These are phyloP conservation scores for Quercus gilva DNA, from an alignment of 306 rosid genomes.

Conservation along the genomic window DNA sequence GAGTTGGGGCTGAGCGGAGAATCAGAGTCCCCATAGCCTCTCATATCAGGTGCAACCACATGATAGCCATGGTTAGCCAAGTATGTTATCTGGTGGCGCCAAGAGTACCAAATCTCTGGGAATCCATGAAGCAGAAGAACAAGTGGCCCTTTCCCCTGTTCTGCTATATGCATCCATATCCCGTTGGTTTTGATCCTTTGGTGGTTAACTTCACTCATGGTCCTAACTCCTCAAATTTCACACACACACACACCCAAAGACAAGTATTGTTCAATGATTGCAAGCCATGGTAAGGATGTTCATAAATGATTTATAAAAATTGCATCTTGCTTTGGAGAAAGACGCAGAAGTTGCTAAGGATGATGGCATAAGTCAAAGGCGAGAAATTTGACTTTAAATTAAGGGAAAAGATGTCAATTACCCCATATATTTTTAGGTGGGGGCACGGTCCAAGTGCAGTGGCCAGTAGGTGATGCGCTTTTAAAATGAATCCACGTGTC, in stretches of 20 bases:
- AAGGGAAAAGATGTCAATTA: not conserved
- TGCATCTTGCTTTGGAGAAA: not conserved
- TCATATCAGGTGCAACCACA: constrained; percentile 69
- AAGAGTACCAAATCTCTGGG: constrained; percentile 59
- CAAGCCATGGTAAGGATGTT: too few species aligned
- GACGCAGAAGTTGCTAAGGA: not conserved
- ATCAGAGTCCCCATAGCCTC: constrained; percentile 72
- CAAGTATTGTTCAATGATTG: not conserved
- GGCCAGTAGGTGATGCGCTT: too few species aligned
- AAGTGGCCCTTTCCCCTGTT: constrained; percentile 69
- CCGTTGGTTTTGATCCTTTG: constrained; percentile 63
- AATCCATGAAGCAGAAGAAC: constrained; percentile 69
- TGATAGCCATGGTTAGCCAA: constrained; percentile 58
- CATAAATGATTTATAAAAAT: too few species aligned
- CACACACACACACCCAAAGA: too few species aligned
- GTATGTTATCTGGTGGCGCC: constrained; percentile 56
- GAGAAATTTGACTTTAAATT: not conserved
- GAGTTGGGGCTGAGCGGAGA: constrained; percentile 49
- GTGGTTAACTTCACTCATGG: constrained; percentile 52
- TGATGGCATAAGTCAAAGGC: not conserved
- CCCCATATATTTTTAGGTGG: not conserved
- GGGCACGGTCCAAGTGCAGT: not conserved
- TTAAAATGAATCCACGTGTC: too few species aligned
- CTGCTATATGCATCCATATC: constrained; percentile 57
- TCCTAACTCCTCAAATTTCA: not conserved